Evolutionary conservation across 306 rosid species (phyloP), one percentile per base, ranked within the genome.

Genomic region (Astragalus glycyphyllos): DNA sequence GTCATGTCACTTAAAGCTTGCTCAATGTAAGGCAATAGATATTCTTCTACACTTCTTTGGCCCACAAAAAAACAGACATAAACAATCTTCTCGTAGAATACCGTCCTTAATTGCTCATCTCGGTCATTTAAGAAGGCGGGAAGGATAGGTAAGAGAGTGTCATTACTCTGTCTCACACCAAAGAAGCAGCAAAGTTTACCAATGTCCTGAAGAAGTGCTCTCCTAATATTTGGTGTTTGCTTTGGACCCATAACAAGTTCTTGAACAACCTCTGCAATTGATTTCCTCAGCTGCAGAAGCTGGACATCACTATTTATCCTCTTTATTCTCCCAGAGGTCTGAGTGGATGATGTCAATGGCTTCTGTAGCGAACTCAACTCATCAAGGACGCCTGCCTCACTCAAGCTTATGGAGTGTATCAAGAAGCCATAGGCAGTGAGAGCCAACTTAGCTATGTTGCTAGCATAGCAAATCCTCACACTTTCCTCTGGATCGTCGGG

Each of bases 201-300:
- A 69, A 94, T 86, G 75, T 91, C 97, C 79, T 86, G 96, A 71
- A 94, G 96, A 60, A 94, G 95, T 71, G 99, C 97, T 85, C 97
- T 87, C 84, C 99, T 84, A 72, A 94, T 94, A 77, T 85, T 89
- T 55, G 99, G 99, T 64, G 99, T 94, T 86, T 94, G 97, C 89
- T 89, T 89, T 35, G 99, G 99, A 83, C 99, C 97, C 99, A 94
- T 94, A 62, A 94, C 97, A 80, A 94, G 99, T 74, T 94, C 97
- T 75, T 94, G 99, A 79, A 94, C 91, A 65, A 94, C 96, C 76
- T 94, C 97, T 57, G 97, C 97, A 81, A 94, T 91, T 42, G 92
- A 87, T 82, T 94, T 94, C 86, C 99, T 91, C 80, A 94, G 78
- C 73, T 82, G 90, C 65, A 82, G 72, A 61, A 91, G 97, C 68